Base-by-base conservation (phyloP, 2,329 filamentous ascomycete species). In the Aspergillus sp. region DNA sequence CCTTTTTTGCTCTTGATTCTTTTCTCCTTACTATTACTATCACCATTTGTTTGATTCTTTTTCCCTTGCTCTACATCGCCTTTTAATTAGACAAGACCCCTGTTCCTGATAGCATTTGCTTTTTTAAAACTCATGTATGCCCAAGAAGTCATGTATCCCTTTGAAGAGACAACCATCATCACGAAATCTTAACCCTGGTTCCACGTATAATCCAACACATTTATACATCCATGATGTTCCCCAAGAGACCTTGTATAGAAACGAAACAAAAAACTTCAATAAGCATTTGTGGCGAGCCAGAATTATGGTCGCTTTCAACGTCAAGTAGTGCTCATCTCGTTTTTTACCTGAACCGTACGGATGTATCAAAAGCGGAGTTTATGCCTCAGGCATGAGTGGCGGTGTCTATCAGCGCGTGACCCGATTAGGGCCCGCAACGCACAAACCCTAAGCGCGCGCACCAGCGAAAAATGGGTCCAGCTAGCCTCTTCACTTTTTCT, bases 61-160 rank as follows among this genome's bases (percentile, higher is more conserved):
- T 43, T 36, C 27, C 12, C 30, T 33, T 44, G 45, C 48, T 40
- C 53, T 58, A 58, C 39, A 33, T 49, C 49, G 44, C 39, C 50
- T 61, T 62, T 59, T 60, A 65, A 63, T 65, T 67, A 67, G 62
- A 67, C 61, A 58, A 61, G 61, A 52, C 52, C 54, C 54, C 50
- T 42, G 36, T 38, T 38, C 29, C 11, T 38, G 26, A 38, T 56
- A 64, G 56, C 61, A 56, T 62, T 59, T 46, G 36, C 36, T 42
- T 33, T 33, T 40, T 30, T 40, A 27, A 54, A 53, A 48, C 50
- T 64, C 62, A 64, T 65, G 62, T 65, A 65, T 64, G 60, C 62
- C 58, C 61, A 52, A 60, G 57, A 65, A 67, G 54, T 68, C 64
- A 69, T 70, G 67, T 70, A 70, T 19, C 19, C 19, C 19, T 19